Conservation (phyloP, 2,329 filamentous ascomycete species). For the Madurella fahalii region DNA sequence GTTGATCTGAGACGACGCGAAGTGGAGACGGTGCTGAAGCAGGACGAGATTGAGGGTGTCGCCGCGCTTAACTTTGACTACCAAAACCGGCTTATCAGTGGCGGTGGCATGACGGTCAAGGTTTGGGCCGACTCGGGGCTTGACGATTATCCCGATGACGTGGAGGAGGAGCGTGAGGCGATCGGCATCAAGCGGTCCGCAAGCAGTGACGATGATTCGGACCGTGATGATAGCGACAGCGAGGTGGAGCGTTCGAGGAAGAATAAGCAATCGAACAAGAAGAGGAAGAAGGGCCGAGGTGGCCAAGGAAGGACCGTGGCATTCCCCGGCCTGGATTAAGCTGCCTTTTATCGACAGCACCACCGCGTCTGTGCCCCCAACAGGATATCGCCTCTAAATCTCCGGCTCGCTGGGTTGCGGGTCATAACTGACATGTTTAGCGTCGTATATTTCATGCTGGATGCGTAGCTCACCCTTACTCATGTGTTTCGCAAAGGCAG, state of each 20-base stretch:
- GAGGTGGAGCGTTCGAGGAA: slow-evolving; percentile 29
- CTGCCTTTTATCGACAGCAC: neutral
- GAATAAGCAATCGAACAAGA: slow-evolving; percentile 29
- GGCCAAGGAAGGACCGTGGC: slow-evolving; percentile 20
- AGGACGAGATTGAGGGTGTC: slow-evolving; percentile 86
- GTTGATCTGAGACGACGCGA: slow-evolving; percentile 72
- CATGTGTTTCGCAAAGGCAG: too few relatives aligned
- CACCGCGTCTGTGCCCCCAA: neutral
- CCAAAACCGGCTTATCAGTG: slow-evolving; percentile 80
- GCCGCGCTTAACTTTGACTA: slow-evolving; percentile 80
- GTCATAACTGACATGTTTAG: slow-evolving; percentile 1
- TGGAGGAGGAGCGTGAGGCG: slow-evolving; percentile 49
- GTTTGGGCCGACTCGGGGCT: slow-evolving; percentile 75
- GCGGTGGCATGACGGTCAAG: slow-evolving; percentile 80
- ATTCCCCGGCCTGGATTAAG: slow-evolving; percentile 34
- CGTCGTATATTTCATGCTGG: slow-evolving; percentile 1
- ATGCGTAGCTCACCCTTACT: neutral
- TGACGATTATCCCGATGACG: slow-evolving; percentile 35
- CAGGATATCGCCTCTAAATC: neutral
- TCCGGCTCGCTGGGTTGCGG: neutral
- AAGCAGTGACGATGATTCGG: slow-evolving; percentile 43
- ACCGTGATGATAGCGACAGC: slow-evolving; percentile 44
- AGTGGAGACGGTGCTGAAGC: slow-evolving; percentile 63
- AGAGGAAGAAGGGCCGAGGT: slow-evolving; percentile 33
- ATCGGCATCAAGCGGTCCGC: slow-evolving; percentile 46